phyloP scores from a whole-genome alignment of 257 asterid genomes.

The Jasminum sambac region DNA sequence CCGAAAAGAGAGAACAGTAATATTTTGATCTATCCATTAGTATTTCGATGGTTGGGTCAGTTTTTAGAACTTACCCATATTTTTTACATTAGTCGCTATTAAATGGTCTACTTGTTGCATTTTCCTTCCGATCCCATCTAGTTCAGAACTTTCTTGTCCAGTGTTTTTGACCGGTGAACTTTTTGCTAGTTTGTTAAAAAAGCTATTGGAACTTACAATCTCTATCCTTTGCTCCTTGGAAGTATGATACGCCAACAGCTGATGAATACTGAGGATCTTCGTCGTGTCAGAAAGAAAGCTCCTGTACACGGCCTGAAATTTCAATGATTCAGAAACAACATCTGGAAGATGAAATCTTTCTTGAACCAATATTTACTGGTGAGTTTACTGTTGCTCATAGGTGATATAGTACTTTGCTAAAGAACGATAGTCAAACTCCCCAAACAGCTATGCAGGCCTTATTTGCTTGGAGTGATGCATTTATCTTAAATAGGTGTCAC shows the following conservation, averaged over 20 bases:
- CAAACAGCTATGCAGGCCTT: background rate
- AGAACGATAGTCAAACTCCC: background rate
- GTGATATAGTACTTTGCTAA: background rate
- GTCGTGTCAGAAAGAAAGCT: slow-evolving; percentile 86
- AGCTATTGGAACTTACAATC: slow-evolving; percentile 29
- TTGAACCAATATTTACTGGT: slow-evolving; percentile 60
- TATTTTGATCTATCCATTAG: too few species aligned
- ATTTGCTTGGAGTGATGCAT: background rate
- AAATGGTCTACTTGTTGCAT: background rate
- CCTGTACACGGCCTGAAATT: slow-evolving; percentile 75
- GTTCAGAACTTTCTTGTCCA: background rate
- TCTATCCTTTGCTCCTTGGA: slow-evolving; percentile 27
- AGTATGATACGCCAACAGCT: slow-evolving; percentile 79
- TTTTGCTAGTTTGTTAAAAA: slow-evolving; percentile 14
- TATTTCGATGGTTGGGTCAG: too few species aligned
- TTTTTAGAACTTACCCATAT: too few species aligned
- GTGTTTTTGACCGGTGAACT: slow-evolving; percentile 10
- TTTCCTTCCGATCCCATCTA: background rate
- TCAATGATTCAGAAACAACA: slow-evolving; percentile 58
- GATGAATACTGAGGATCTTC: slow-evolving; percentile 63
- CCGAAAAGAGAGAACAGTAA: too few species aligned
- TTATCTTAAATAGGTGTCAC: slow-evolving; percentile 3
- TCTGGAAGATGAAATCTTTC: slow-evolving; percentile 64
- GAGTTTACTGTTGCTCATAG: slow-evolving; percentile 22
- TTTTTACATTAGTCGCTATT: slow-evolving; percentile 2